Conservation (phyloP, 2,329 filamentous ascomycete genomes). For the Xylariaceae sp. region DNA sequence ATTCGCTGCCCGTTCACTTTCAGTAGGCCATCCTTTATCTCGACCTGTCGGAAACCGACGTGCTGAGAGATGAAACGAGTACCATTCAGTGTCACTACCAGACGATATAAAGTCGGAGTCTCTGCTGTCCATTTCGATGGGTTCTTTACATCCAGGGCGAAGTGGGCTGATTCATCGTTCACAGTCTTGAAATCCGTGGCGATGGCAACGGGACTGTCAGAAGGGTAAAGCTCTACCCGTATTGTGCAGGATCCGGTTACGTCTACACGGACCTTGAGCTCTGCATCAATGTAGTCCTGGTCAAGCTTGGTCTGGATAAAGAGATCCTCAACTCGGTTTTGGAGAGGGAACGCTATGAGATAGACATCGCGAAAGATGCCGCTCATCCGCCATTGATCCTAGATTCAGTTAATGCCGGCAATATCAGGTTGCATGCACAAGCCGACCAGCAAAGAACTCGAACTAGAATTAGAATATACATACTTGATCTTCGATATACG, state of each 20-base stretch:
- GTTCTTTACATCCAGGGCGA: slow-evolving; percentile 35
- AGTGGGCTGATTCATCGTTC: slow-evolving; percentile 13
- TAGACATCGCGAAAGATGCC: slow-evolving; percentile 51
- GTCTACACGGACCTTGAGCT: slow-evolving; percentile 40
- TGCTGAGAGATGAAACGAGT: slow-evolving; percentile 39
- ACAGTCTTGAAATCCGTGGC: slow-evolving; percentile 48
- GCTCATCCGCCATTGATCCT: slow-evolving; percentile 58
- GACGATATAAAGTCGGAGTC: slow-evolving; percentile 50
- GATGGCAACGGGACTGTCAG: slow-evolving; percentile 46
- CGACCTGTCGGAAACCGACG: slow-evolving; percentile 55
- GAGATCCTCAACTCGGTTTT: slow-evolving; percentile 52
- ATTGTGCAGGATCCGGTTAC: slow-evolving; percentile 15
- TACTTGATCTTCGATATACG: slow-evolving; percentile 55
- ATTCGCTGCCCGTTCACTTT: slow-evolving; percentile 54
- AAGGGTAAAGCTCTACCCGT: slow-evolving; percentile 13
- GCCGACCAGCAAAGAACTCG: neutral
- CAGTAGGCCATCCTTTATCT: slow-evolving; percentile 52
- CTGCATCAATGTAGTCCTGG: slow-evolving; percentile 47
- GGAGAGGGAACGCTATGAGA: slow-evolving; percentile 50
- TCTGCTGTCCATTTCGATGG: slow-evolving; percentile 59
- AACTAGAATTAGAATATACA: neutral
- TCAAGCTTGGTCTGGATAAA: slow-evolving; percentile 50
- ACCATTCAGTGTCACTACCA: slow-evolving; percentile 24
- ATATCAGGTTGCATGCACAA: neutral
- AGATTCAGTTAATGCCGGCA: neutral